Conservation (phyloP, 768 basidiomycete species). For the Amanita rimosa region DNA sequence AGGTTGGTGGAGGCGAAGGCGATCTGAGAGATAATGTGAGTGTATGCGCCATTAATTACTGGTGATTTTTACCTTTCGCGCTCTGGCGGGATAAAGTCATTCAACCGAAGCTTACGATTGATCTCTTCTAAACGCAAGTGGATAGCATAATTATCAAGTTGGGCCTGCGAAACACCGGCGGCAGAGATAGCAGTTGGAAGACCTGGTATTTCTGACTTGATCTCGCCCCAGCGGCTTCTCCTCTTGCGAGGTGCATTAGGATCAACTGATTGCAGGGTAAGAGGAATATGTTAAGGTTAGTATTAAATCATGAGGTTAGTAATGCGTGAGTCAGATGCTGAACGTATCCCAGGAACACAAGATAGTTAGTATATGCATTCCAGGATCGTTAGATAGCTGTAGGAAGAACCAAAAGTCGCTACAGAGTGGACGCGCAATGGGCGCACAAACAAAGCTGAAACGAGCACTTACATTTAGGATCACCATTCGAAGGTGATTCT, state of each 20-base stretch:
- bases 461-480: conserved; percentile 65
- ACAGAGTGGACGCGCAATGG: conserved; percentile 16
- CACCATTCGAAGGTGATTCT: conserved; percentile 50
- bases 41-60: conserved; percentile 15
- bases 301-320: conserved; percentile 16
- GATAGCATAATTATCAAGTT: conserved; percentile 96
- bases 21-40: conserved; percentile 41
- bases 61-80: conserved; percentile 62
- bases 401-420: conserved; percentile 17
- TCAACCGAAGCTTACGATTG: conserved; percentile 85
- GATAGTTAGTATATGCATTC: conserved; percentile 2
- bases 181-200: conserved; percentile 91
- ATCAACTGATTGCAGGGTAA: conserved; percentile 48
- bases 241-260: conserved; percentile 87
- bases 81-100: conserved; percentile 94
- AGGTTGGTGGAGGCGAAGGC: conserved; percentile 93
- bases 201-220: conserved; percentile 82
- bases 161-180: conserved; percentile 87
- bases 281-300: conserved; percentile 41
- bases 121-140: conserved; percentile 96
- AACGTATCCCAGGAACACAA: conserved; percentile 7
- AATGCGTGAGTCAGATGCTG: conserved; percentile 25
- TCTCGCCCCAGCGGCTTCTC: conserved; percentile 96
- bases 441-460: conserved; percentile 9
- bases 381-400: conserved; percentile 1